A percentile compares a stretch with the other conserved stretches of the same genome.
These are phyloP conservation scores for Hypoxylon sp. DNA, from an alignment of 2,329 filamentous ascomycete genomes.

Conservation along the genomic window DNA sequence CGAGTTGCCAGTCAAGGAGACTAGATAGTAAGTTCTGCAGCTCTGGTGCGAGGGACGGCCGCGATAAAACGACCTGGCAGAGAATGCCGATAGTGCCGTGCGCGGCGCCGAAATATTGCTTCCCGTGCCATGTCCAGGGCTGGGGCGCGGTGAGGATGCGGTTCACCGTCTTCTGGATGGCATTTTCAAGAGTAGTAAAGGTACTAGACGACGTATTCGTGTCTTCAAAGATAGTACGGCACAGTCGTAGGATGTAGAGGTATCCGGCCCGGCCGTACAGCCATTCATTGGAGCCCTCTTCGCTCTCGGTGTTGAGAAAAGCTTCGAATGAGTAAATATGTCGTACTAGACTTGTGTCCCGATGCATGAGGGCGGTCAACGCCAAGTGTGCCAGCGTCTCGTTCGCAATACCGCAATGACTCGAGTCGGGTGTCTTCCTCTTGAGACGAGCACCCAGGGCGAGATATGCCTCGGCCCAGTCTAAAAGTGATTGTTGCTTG, in stretches of 20 bases:
- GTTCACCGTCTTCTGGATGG: conserved; percentile 70
- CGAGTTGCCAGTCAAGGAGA: conserved; percentile 71
- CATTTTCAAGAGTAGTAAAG: conserved; percentile 64
- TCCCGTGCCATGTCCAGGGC: conserved; percentile 75
- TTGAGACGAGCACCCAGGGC: conserved; percentile 55
- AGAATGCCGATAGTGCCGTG: conserved; percentile 80
- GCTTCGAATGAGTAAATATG: conserved; percentile 60
- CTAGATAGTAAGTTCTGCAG: conserved; percentile 68
- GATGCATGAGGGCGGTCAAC: conserved; percentile 61
- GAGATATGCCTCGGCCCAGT: conserved; percentile 66
- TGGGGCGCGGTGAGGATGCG: conserved; percentile 68
- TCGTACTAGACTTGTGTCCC: conserved; percentile 57
- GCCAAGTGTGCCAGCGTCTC: conserved; percentile 65
- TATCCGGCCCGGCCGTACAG: conserved; percentile 77
- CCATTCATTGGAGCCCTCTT: conserved; percentile 71
- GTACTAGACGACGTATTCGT: conserved; percentile 66
- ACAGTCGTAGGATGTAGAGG: conserved; percentile 76
- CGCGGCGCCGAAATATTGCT: conserved; percentile 74
- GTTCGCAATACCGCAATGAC: conserved; percentile 64
- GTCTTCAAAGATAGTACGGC: conserved; percentile 57
- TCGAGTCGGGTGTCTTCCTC: conserved; percentile 56
- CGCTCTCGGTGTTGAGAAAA: conserved; percentile 61
- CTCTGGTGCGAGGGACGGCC: conserved; percentile 66
- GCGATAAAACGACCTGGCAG: conserved; percentile 75
- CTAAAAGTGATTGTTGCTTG: conserved; percentile 57